Percentiles rank a stretch among this genome's conserved stretches.
These are phyloP conservation scores for Platanthera guangdongensis DNA, from an alignment of 106 monocot genomes.

Conservation along the genomic window DNA sequence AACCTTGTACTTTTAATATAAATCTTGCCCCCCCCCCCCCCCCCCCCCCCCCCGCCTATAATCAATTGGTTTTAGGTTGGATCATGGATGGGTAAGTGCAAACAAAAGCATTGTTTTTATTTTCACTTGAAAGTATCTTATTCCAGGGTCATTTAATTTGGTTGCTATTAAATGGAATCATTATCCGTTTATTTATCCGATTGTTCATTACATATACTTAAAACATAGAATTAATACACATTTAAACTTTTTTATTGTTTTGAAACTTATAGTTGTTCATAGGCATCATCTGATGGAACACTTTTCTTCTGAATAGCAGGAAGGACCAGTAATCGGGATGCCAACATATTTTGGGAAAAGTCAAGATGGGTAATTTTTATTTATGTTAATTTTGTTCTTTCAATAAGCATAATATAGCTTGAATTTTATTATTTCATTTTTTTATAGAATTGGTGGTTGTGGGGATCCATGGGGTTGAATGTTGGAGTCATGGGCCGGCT, in stretches of 20 bases:
- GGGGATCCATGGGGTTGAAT: too few relatives aligned
- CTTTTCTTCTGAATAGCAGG: constrained; percentile 37
- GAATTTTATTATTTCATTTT: not conserved
- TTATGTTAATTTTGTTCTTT: not conserved
- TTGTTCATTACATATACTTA: not conserved
- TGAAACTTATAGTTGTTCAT: not conserved
- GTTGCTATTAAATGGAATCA: not conserved
- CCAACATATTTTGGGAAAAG: constrained; percentile 57
- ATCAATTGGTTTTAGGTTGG: too few relatives aligned
- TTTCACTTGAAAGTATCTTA: not conserved
- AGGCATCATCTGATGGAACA: not conserved
- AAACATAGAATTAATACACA: not conserved
- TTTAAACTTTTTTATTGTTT: not conserved
- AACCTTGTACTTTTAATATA: too few relatives aligned
- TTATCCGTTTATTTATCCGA: not conserved
- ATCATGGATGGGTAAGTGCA: not conserved
- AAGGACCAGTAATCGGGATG: constrained; percentile 84
- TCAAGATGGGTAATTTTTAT: constrained; percentile 55
- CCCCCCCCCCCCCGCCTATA: too few relatives aligned
- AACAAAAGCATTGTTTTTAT: not conserved
- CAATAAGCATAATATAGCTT: not conserved
- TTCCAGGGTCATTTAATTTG: not conserved
- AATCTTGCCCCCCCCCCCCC: too few relatives aligned
- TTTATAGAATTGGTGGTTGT: not conserved
- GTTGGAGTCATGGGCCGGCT: too few relatives aligned